Percentiles rank a stretch among this genome's conserved stretches.
Conservation (phyloP, 2,329 filamentous ascomycete genomes). For the Exophiala aquamarina region DNA sequence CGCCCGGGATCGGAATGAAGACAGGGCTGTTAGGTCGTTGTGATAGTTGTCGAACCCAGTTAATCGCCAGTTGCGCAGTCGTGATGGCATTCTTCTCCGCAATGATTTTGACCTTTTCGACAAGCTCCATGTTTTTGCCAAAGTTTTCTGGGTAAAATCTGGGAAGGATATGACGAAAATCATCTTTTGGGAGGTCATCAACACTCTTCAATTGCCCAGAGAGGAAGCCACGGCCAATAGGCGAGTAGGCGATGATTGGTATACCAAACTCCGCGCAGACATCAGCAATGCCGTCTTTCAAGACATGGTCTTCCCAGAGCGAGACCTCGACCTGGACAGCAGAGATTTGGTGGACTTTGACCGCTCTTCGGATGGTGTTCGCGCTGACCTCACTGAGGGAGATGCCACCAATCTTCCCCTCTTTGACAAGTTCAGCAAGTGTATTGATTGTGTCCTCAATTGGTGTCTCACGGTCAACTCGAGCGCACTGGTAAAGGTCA, state of each 20-base stretch:
- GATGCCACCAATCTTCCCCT: slow-evolving; percentile 56
- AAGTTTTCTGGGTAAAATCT: slow-evolving; percentile 56
- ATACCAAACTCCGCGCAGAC: slow-evolving; percentile 37
- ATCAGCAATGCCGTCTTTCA: slow-evolving; percentile 47
- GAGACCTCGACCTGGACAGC: slow-evolving; percentile 54
- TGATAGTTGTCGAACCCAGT: slow-evolving; percentile 63
- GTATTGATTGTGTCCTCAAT: slow-evolving; percentile 47
- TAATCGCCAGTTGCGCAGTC: slow-evolving; percentile 58
- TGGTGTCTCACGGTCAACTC: slow-evolving; percentile 54
- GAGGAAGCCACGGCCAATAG: slow-evolving; percentile 46
- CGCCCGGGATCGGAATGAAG: slow-evolving; percentile 45
- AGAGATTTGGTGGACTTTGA: slow-evolving; percentile 49
- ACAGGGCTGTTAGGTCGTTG: slow-evolving; percentile 28
- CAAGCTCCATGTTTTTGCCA: slow-evolving; percentile 55
- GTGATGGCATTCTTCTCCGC: slow-evolving; percentile 57
- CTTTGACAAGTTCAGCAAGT: slow-evolving; percentile 35
- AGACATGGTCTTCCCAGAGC: slow-evolving; percentile 55
- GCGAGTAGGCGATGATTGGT: slow-evolving; percentile 44
- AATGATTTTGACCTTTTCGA: slow-evolving; percentile 50
- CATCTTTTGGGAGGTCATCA: slow-evolving; percentile 44
- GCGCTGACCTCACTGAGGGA: slow-evolving; percentile 53
- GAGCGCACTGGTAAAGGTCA: slow-evolving; percentile 60
- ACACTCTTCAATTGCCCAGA: slow-evolving; percentile 38
- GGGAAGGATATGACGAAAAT: slow-evolving; percentile 35
- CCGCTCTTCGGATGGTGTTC: slow-evolving; percentile 52